Conservation (phyloP, 2,329 filamentous ascomycete genomes). For the Diaporthe destruens region DNA sequence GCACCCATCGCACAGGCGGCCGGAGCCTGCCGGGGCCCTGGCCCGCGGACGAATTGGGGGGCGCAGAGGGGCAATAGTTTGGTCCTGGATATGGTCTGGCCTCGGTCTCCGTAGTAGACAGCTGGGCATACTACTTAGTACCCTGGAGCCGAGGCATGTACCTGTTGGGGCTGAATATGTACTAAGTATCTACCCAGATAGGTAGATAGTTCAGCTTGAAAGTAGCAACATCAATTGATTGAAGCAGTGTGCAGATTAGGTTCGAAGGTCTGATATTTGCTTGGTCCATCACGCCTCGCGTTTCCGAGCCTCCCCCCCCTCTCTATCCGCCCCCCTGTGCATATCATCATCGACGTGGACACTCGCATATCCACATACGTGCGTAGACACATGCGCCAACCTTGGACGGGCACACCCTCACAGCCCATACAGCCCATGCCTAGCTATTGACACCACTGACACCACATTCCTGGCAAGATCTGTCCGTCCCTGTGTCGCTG, state of each 20-base stretch:
- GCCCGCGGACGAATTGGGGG: slow-evolving; percentile 10
- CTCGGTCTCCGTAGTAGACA: not conserved
- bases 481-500: not conserved
- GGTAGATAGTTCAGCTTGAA: too few relatives aligned
- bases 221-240: too few relatives aligned
- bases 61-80: slow-evolving; percentile 12
- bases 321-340: not conserved
- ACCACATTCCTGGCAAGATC: not conserved
- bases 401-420: not conserved
- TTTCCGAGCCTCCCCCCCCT: too few relatives aligned
- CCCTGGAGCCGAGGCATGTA: too few relatives aligned
- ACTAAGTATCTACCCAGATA: not conserved
- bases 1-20: slow-evolving; percentile 31
- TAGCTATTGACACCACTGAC: too few relatives aligned
- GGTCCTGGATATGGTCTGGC: not conserved
- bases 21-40: slow-evolving; percentile 25
- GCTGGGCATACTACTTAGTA: too few relatives aligned
- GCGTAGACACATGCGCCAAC: not conserved
- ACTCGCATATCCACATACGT: not conserved
- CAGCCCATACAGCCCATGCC: too few relatives aligned
- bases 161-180: too few relatives aligned
- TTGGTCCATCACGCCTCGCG: not conserved
- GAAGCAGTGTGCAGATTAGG: not conserved
- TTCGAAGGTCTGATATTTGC: not conserved
- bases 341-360: not conserved